Percentiles rank a stretch among this genome's conserved stretches.
Evolutionary conservation across 2,329 filamentous ascomycete genomes (phyloP).

Genomic region (Metarhizium humberi): DNA sequence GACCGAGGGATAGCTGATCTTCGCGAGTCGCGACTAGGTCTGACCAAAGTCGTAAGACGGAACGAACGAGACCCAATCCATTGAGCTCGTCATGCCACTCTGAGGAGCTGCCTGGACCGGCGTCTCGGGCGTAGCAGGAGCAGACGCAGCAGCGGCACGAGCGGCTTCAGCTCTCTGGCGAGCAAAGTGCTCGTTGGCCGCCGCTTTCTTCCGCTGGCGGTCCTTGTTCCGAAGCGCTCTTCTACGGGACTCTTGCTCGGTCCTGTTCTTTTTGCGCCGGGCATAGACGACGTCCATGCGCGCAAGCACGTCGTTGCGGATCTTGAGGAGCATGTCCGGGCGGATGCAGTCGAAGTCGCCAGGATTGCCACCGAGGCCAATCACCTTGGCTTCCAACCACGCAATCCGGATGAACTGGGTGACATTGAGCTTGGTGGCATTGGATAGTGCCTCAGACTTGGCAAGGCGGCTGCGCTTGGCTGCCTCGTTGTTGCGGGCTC

Average conservation of each 20-base stretch:
- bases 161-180: slow-evolving; percentile 1
- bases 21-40: background rate
- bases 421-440: slow-evolving; percentile 8
- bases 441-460: slow-evolving; percentile 9
- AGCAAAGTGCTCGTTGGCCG: slow-evolving; percentile 4
- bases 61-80: background rate
- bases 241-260: background rate
- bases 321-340: background rate
- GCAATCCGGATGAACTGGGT: slow-evolving; percentile 4
- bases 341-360: slow-evolving; percentile 1
- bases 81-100: background rate
- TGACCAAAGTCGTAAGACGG: background rate
- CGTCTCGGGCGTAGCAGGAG: background rate
- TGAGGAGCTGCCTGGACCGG: background rate
- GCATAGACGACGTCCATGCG: background rate
- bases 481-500: slow-evolving; percentile 27
- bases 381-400: slow-evolving; percentile 6
- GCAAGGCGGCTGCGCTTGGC: slow-evolving; percentile 25
- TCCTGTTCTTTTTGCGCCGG: slow-evolving; percentile 1
- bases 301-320: background rate
- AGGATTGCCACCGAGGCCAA: slow-evolving; percentile 2
- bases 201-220: slow-evolving; percentile 3
- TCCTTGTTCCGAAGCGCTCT: slow-evolving; percentile 2
- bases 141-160: background rate
- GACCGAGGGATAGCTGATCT: background rate